Evolutionary conservation across 441 rosid species (phyloP), one percentile per base, ranked within the genome.

Genomic region (Bocquillonia castaneifolia): DNA sequence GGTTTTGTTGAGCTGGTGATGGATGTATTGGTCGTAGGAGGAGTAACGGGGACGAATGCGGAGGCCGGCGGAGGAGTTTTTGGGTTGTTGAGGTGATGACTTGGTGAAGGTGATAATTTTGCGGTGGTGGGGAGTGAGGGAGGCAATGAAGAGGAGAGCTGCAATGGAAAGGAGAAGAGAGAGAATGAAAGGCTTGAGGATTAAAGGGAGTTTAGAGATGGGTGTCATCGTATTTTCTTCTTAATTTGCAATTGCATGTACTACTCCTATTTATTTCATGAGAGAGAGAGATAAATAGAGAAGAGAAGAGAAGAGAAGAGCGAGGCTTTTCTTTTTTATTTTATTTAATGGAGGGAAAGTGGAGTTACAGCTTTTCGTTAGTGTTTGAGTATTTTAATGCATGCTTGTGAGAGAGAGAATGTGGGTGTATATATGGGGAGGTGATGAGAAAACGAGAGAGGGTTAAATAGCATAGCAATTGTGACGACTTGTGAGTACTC

Each of bases 1-100:
- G 72, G 96, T 93, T 73, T 93, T 90, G 80, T 87, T 90, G 65
- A 93, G 94, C 70, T 93, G 97, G 70, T 79, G 94, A 10, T 93
- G 79, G 63, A 93, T 82, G 91, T 93, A 91, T 10, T 85, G 64
- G 10, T 80, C 86, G 91, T 93, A 93, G 47, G 97, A 85, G 74
- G 83, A 0, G 82, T 87, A 89, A 1, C 90, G 87, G 9, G 81
- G 81, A 10, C 97, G 90, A 77, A 93, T 91, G 50, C 74, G 81
- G 52, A 93, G 81, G 71, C 72, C 26, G 81, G 1, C 22, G 9
- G 60, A 7, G 76, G 72, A 14, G 58, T 18, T 4, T 52, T 45
- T 18, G 70, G 17, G 62, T 58, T 26, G 40, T 18, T 8, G 32
- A 42, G 13, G 66, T 42, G 79, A 25, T 56, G 75, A 37, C 1